These are phyloP conservation scores for Phytophthora agathidicida DNA, from an alignment of 352 stramenopile species.

Conservation along the genomic window DNA sequence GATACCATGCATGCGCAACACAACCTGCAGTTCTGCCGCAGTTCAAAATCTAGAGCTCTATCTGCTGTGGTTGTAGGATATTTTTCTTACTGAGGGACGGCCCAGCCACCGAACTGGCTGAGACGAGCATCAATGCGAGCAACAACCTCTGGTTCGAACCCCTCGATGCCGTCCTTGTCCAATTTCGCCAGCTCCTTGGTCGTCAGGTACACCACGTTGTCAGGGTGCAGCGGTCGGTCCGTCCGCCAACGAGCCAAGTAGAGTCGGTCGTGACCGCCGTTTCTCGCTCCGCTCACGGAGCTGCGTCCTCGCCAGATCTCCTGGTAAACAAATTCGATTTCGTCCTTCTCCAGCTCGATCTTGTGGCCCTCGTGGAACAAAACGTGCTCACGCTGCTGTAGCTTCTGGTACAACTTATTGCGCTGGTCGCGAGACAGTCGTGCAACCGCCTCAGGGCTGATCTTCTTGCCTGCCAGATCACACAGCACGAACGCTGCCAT, in stretches of 20 bases:
- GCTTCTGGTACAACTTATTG: conserved; percentile 87
- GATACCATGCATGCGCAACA: conserved; percentile 17
- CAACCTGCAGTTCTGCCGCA: background rate
- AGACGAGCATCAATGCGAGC: conserved; percentile 72
- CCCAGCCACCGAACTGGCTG: conserved; percentile 66
- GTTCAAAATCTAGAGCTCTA: conserved; percentile 1
- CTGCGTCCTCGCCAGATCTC: conserved; percentile 85
- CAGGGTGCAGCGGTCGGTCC: conserved; percentile 65
- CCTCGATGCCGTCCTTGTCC: conserved; percentile 67
- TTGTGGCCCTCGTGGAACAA: conserved; percentile 62
- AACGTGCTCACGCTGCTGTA: conserved; percentile 77
- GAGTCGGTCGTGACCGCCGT: conserved; percentile 78
- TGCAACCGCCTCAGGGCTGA: conserved; percentile 76
- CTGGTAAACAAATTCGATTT: conserved; percentile 90
- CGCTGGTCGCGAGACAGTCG: conserved; percentile 81
- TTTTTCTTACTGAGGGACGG: conserved; percentile 27
- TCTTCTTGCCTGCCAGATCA: conserved; percentile 91
- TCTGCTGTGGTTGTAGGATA: conserved; percentile 7
- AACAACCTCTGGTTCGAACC: conserved; percentile 71
- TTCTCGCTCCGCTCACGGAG: conserved; percentile 66
- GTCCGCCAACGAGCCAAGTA: conserved; percentile 87
- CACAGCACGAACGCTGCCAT: conserved; percentile 96
- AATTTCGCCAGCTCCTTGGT: conserved; percentile 72
- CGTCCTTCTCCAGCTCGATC: conserved; percentile 82
- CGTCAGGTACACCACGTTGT: conserved; percentile 90